phyloP scores from a whole-genome alignment of 2,329 filamentous ascomycete species.

The Colletotrichum orchidophilum region DNA sequence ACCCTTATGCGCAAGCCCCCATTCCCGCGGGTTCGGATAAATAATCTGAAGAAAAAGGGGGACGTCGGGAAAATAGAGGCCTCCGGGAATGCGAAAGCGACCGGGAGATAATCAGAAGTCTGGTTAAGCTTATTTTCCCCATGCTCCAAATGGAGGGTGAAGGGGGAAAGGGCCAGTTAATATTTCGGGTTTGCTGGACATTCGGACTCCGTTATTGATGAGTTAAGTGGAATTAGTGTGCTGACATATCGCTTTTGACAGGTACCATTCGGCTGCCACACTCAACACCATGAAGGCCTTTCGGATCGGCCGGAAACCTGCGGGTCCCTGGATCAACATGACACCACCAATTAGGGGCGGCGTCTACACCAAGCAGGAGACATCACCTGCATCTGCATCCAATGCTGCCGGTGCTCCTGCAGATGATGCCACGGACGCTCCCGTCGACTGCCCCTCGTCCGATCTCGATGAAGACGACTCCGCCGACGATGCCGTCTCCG shows the following conservation, averaged over 20 bases:
- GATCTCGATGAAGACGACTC: conserved; percentile 29
- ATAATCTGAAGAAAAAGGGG: neutral
- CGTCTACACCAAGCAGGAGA: conserved; percentile 44
- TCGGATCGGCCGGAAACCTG: conserved; percentile 65
- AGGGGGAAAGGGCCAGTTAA: conserved; percentile 20
- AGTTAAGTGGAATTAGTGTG: conserved; percentile 34
- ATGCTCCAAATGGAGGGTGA: neutral
- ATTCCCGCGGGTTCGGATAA: neutral
- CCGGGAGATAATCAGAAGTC: conserved; percentile 17
- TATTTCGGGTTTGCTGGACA: conserved; percentile 12
- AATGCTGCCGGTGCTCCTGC: neutral
- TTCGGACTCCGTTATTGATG: conserved; percentile 16
- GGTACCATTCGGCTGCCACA: conserved; percentile 65
- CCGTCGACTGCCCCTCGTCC: conserved; percentile 23
- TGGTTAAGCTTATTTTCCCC: conserved; percentile 29
- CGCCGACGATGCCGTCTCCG: conserved; percentile 26
- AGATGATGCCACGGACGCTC: conserved; percentile 17
- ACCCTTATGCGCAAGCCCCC: neutral
- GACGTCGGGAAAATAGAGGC: neutral
- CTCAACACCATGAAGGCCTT: conserved; percentile 67
- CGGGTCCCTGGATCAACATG: conserved; percentile 65
- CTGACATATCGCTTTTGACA: conserved; percentile 47
- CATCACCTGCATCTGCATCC: conserved; percentile 12
- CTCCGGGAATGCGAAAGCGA: neutral
- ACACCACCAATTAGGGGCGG: conserved; percentile 67